A percentile compares a stretch with the other conserved stretches of the same genome.
Conservation (phyloP, 192 early-diverging fungal species). For the Glomus cerebriforme region DNA sequence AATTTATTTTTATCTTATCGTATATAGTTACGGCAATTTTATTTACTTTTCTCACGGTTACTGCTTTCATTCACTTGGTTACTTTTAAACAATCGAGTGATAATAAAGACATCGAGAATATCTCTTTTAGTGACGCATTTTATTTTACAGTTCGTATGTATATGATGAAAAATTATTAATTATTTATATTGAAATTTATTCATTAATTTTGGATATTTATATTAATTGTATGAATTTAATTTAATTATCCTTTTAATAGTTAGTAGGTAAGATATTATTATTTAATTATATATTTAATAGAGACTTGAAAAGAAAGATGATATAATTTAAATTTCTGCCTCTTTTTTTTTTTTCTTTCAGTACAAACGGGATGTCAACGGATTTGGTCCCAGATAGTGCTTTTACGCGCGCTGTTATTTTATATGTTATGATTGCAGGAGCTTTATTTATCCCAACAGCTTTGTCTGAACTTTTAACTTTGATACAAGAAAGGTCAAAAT, state of each 20-base stretch:
- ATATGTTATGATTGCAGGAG: slow-evolving; percentile 73
- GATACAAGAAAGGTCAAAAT: slow-evolving; percentile 60
- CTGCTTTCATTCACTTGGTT: slow-evolving; percentile 69
- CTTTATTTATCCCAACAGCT: slow-evolving; percentile 66
- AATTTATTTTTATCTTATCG: not conserved
- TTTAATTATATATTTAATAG: not conserved
- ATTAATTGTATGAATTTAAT: slow-evolving; percentile 45
- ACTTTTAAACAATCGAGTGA: slow-evolving; percentile 63
- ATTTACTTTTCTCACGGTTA: slow-evolving; percentile 69
- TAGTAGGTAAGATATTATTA: slow-evolving; percentile 28
- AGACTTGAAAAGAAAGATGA: no score
- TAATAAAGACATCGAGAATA: slow-evolving; percentile 45
- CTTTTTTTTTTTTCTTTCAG: slow-evolving; percentile 32
- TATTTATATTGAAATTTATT: not conserved
- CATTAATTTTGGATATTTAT: slow-evolving; percentile 5
- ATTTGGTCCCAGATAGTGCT: slow-evolving; percentile 63
- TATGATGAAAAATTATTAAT: not conserved
- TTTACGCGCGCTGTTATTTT: slow-evolving; percentile 58
- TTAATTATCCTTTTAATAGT: slow-evolving; percentile 33
- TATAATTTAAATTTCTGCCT: no score
- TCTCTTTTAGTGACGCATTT: slow-evolving; percentile 55
- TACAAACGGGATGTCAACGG: slow-evolving; percentile 67
- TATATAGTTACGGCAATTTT: slow-evolving; percentile 57
- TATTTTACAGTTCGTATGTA: slow-evolving; percentile 55
- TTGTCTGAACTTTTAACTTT: slow-evolving; percentile 65